Evolutionary conservation across 352 stramenopile species (phyloP).

Genomic region (Pythium volutum): DNA sequence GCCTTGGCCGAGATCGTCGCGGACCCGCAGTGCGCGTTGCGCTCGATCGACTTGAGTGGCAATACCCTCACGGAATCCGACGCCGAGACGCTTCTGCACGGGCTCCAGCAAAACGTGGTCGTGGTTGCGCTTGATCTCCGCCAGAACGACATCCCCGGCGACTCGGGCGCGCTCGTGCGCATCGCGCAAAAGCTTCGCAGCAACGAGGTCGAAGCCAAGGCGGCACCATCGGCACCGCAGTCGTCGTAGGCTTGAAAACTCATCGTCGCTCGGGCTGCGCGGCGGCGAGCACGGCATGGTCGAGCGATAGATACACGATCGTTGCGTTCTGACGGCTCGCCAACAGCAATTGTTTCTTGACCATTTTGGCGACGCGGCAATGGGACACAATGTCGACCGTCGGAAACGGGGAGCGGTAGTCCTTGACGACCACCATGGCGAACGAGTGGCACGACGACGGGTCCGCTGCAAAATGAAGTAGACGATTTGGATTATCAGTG

Average conservation of each 20-base stretch:
- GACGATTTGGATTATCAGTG: not conserved
- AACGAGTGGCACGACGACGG: constrained; percentile 44
- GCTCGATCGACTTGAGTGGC: constrained; percentile 78
- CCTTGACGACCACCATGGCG: constrained; percentile 51
- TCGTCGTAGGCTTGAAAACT: not conserved
- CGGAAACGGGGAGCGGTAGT: constrained; percentile 37
- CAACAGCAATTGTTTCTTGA: constrained; percentile 64
- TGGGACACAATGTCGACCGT: constrained; percentile 57
- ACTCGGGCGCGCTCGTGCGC: constrained; percentile 53
- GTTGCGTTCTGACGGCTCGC: constrained; percentile 31
- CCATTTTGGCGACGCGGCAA: constrained; percentile 69
- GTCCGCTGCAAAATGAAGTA: constrained; percentile 24
- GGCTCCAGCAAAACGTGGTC: constrained; percentile 55
- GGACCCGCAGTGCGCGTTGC: constrained; percentile 56
- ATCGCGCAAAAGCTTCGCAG: constrained; percentile 71
- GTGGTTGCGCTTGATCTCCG: constrained; percentile 74
- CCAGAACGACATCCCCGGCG: constrained; percentile 69
- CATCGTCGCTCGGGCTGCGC: constrained; percentile 30
- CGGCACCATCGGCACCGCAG: not conserved
- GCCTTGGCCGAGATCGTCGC: constrained; percentile 69
- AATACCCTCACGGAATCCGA: constrained; percentile 73
- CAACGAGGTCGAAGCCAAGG: constrained; percentile 67
- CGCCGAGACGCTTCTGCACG: constrained; percentile 50
- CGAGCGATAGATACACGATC: constrained; percentile 58
- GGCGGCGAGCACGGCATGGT: constrained; percentile 52